Evolutionary conservation across 2,329 filamentous ascomycete genomes (phyloP).

Genomic region (Lecanoromycetidae sp.): DNA sequence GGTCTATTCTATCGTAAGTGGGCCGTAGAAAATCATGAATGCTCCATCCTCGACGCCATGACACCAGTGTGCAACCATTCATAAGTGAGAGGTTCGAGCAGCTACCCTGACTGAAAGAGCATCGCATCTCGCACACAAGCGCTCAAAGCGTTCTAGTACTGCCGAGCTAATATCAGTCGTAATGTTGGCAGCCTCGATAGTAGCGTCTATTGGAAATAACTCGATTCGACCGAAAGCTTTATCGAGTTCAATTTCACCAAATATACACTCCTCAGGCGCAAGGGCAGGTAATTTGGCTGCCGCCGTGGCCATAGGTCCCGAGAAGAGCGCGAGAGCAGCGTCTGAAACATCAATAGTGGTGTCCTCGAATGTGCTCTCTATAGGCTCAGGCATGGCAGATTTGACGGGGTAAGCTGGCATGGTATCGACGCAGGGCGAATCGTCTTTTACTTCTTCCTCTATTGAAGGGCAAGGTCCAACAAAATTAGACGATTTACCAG

Average conservation of each 20-base stretch:
- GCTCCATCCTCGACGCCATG: neutral
- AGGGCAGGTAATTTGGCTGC: slow-evolving; percentile 28
- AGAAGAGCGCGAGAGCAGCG: slow-evolving; percentile 30
- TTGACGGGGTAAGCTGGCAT: slow-evolving; percentile 22
- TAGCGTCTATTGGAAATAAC: slow-evolving; percentile 42
- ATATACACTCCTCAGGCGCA: slow-evolving; percentile 25
- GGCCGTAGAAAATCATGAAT: neutral
- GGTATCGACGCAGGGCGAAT: slow-evolving; percentile 37
- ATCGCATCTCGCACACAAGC: slow-evolving; percentile 31
- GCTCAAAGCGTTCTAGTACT: slow-evolving; percentile 26
- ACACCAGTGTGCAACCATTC: neutral
- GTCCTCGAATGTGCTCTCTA: slow-evolving; percentile 13
- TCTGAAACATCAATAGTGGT: slow-evolving; percentile 12
- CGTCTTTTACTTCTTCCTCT: slow-evolving; percentile 37
- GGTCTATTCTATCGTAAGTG: too few relatives aligned
- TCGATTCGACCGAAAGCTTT: slow-evolving; percentile 53
- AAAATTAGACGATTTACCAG: slow-evolving; percentile 55
- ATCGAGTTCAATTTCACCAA: slow-evolving; percentile 46
- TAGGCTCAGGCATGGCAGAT: slow-evolving; percentile 17
- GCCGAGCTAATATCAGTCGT: slow-evolving; percentile 18
- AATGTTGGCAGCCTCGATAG: slow-evolving; percentile 17
- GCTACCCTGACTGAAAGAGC: slow-evolving; percentile 32
- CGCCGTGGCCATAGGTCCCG: slow-evolving; percentile 38
- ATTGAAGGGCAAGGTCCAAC: slow-evolving; percentile 32
- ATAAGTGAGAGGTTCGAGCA: slow-evolving; percentile 27